A percentile compares a stretch with the other conserved stretches of the same genome.
Conservation (phyloP, 2,329 filamentous ascomycete genomes). For the Scortechinia acanthostroma region DNA sequence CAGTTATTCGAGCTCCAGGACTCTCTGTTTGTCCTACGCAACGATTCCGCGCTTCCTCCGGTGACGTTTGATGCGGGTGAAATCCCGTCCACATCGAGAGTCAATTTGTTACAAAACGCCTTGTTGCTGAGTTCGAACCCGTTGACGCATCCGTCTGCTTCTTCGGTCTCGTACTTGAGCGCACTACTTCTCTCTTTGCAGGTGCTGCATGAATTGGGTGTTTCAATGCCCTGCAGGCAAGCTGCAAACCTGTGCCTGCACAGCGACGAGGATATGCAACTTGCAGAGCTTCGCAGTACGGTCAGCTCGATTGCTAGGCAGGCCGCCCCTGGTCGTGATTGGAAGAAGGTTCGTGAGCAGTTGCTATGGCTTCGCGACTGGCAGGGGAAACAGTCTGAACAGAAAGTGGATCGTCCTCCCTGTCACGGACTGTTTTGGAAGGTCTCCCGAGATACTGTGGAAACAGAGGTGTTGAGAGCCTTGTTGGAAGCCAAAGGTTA, state of each 20-base stretch:
- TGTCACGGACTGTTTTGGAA: constrained; percentile 37
- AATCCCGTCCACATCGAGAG: constrained; percentile 25
- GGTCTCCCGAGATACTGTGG: constrained; percentile 35
- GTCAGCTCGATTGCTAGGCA: constrained; percentile 33
- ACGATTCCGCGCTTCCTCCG: neutral
- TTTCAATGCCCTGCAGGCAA: constrained; percentile 20
- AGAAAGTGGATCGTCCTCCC: constrained; percentile 18
- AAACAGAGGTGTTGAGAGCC: constrained; percentile 47
- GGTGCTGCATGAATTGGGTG: constrained; percentile 25
- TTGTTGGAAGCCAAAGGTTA: constrained; percentile 36
- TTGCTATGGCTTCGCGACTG: constrained; percentile 56
- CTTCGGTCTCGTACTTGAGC: constrained; percentile 27
- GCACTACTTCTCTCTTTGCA: constrained; percentile 27
- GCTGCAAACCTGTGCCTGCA: constrained; percentile 41
- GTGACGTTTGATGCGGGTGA: constrained; percentile 25
- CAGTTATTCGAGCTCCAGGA: neutral
- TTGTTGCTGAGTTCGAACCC: constrained; percentile 25
- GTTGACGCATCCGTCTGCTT: constrained; percentile 24
- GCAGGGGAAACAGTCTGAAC: constrained; percentile 26
- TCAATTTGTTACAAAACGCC: constrained; percentile 27
- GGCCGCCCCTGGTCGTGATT: constrained; percentile 33
- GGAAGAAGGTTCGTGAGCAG: constrained; percentile 35
- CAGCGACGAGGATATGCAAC: constrained; percentile 39
- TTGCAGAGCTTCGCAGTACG: constrained; percentile 40
- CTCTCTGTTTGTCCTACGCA: neutral